These are phyloP conservation scores for Alternaria infectoria DNA, from an alignment of 2,329 filamentous ascomycete genomes.

Conservation along the genomic window DNA sequence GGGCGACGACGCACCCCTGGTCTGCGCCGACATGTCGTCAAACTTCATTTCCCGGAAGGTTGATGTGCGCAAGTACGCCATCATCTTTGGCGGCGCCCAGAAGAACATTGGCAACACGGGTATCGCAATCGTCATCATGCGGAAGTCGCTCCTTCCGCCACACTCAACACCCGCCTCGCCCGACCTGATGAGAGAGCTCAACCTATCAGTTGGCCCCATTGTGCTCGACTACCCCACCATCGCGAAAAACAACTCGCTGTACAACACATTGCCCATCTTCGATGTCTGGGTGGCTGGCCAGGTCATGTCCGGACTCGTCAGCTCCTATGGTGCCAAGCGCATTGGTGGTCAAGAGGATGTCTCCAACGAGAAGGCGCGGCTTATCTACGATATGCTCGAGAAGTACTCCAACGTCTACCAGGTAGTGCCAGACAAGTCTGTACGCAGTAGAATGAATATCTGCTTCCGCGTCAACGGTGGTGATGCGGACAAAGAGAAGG, in stretches of 20 bases:
- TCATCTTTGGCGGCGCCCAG: constrained; percentile 90
- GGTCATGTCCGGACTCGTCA: constrained; percentile 78
- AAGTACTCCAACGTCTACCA: constrained; percentile 74
- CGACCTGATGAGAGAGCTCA: constrained; percentile 73
- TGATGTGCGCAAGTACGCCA: constrained; percentile 77
- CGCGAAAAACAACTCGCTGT: constrained; percentile 91
- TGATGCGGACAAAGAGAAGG: constrained; percentile 74
- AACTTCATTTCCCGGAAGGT: constrained; percentile 87
- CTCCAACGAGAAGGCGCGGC: constrained; percentile 73
- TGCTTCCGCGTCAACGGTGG: constrained; percentile 80
- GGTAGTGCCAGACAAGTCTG: constrained; percentile 76
- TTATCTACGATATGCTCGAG: constrained; percentile 81
- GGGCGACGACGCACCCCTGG: constrained; percentile 69
- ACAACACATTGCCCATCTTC: constrained; percentile 96
- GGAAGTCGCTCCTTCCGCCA: constrained; percentile 79
- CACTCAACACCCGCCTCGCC: constrained; percentile 63
- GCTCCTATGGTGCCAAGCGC: constrained; percentile 67
- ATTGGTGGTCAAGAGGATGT: constrained; percentile 79
- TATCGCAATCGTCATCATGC: constrained; percentile 83
- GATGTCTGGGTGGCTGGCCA: constrained; percentile 91
- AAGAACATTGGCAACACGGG: constrained; percentile 92
- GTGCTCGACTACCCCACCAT: constrained; percentile 84
- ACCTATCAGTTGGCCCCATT: constrained; percentile 77
- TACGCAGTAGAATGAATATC: constrained; percentile 90
- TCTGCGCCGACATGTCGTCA: constrained; percentile 92